A percentile compares a stretch with the other conserved stretches of the same genome.
Conservation (phyloP, 208 protist genomes). For the Angomonas desouzai region DNA sequence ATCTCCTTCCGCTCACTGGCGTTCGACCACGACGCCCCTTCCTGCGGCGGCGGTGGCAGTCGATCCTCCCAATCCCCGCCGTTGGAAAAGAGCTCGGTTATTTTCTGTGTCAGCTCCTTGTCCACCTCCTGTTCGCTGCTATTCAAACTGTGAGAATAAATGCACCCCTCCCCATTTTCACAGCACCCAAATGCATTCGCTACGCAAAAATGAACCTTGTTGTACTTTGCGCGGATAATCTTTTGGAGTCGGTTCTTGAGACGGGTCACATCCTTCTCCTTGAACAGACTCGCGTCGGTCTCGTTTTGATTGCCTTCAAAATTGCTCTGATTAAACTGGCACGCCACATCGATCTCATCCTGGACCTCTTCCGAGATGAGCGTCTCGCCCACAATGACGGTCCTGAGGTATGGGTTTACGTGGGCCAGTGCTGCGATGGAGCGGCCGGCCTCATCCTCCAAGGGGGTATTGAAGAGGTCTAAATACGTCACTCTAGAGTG, state of each 20-base stretch:
- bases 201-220: constrained; percentile 64
- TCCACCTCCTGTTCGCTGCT: constrained; percentile 24
- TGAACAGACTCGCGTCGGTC: constrained; percentile 47
- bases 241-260: constrained; percentile 73
- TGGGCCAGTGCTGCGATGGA: constrained; percentile 80
- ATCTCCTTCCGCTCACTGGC: constrained; percentile 32
- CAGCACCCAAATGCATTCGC: constrained; percentile 74
- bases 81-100: constrained; percentile 62
- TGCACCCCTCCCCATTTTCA: constrained; percentile 69
- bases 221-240: constrained; percentile 46
- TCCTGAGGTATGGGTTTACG: constrained; percentile 81
- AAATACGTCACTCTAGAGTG: constrained; percentile 79
- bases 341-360: constrained; percentile 88
- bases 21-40: constrained; percentile 79
- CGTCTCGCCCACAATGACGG: constrained; percentile 82
- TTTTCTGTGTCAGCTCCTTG: constrained; percentile 52
- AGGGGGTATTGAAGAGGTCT: constrained; percentile 76
- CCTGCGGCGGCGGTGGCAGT: constrained; percentile 50
- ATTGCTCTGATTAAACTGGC: constrained; percentile 88
- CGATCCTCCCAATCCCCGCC: constrained; percentile 70
- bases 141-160: constrained; percentile 66
- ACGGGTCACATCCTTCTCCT: constrained; percentile 36
- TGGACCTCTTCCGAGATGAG: constrained; percentile 81
- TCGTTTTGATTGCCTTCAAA: constrained; percentile 59
- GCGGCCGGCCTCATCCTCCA: constrained; percentile 78